Conservation (phyloP, 2,329 filamentous ascomycete species). For the Xylariomycetidae sp. region DNA sequence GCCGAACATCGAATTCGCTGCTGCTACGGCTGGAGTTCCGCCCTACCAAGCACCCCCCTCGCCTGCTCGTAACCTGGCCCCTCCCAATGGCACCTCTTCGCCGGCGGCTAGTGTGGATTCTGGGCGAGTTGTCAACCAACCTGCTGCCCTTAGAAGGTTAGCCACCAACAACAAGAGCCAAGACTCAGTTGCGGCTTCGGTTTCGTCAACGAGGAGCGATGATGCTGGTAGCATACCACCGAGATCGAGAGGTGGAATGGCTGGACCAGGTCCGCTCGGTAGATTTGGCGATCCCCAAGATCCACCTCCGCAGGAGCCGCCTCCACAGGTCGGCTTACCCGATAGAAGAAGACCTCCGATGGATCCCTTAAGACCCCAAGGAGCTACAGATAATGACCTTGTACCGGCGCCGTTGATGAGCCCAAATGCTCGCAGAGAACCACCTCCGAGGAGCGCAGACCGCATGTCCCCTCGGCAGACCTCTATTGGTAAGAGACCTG, state of each 20-base stretch:
- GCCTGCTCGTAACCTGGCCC: slow-evolving; percentile 28
- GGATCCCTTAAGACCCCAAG: slow-evolving; percentile 52
- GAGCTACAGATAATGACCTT: slow-evolving; percentile 43
- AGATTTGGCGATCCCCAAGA: slow-evolving; percentile 33
- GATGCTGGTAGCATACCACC: slow-evolving; percentile 47
- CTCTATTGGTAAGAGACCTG: slow-evolving; percentile 29
- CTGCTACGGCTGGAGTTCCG: slow-evolving; percentile 14
- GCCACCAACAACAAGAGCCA: slow-evolving; percentile 52
- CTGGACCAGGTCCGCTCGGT: slow-evolving; percentile 33
- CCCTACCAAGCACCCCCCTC: slow-evolving; percentile 19
- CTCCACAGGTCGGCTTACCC: slow-evolving; percentile 46
- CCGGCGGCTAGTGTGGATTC: slow-evolving; percentile 51
- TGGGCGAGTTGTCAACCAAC: slow-evolving; percentile 34
- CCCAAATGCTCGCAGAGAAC: slow-evolving; percentile 42
- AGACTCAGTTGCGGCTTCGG: slow-evolving; percentile 49
- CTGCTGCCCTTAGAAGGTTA: slow-evolving; percentile 40
- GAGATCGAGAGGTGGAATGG: slow-evolving; percentile 48
- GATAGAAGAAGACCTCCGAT: slow-evolving; percentile 64
- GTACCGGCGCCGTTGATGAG: slow-evolving; percentile 57
- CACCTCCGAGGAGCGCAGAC: slow-evolving; percentile 47
- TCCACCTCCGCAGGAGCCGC: slow-evolving; percentile 5
- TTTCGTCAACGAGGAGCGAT: slow-evolving; percentile 43
- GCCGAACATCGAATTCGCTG: slow-evolving; percentile 7
- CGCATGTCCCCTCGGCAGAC: slow-evolving; percentile 44
- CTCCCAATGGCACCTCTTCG: slow-evolving; percentile 39